phyloP scores from a whole-genome alignment of 2,329 filamentous ascomycete species.

The Beauveria sp. region DNA sequence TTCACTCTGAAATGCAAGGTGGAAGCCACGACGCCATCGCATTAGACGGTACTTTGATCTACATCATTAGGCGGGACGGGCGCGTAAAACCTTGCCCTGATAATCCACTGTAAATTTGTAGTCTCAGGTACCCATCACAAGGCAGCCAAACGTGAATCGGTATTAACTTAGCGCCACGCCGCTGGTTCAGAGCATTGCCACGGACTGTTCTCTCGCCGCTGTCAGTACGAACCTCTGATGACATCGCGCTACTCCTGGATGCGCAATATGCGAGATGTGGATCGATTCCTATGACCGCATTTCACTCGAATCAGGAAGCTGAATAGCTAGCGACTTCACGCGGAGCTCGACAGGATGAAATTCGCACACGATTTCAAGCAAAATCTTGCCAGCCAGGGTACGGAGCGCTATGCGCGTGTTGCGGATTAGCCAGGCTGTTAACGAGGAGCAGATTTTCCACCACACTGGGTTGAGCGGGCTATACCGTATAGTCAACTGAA shows the following conservation, averaged over 20 bases:
- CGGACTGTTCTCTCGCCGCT: not conserved
- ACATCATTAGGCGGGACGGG: not conserved
- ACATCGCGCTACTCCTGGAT: not conserved
- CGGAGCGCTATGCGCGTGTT: not conserved
- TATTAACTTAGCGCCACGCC: not conserved
- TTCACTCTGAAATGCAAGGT: too few relatives aligned
- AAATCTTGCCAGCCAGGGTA: slow-evolving; percentile 55
- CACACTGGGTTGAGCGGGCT: slow-evolving; percentile 63
- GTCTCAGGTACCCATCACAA: not conserved
- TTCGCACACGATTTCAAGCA: slow-evolving; percentile 74
- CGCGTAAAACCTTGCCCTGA: too few relatives aligned
- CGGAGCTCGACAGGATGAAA: slow-evolving; percentile 54
- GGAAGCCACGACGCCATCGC: not conserved
- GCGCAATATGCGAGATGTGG: slow-evolving; percentile 1
- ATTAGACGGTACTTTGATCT: not conserved
- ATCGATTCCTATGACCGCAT: not conserved
- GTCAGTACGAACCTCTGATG: not conserved
- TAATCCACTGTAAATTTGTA: not conserved
- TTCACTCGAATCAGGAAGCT: not conserved
- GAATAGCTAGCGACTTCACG: not conserved
- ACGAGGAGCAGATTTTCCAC: slow-evolving; percentile 53
- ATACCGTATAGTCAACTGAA: slow-evolving; percentile 82
- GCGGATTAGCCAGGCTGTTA: not conserved
- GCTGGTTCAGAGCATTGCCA: slow-evolving; percentile 1
- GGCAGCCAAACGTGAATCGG: not conserved